Conservation (phyloP, 768 basidiomycete genomes). For the Lactifluus rugatus region DNA sequence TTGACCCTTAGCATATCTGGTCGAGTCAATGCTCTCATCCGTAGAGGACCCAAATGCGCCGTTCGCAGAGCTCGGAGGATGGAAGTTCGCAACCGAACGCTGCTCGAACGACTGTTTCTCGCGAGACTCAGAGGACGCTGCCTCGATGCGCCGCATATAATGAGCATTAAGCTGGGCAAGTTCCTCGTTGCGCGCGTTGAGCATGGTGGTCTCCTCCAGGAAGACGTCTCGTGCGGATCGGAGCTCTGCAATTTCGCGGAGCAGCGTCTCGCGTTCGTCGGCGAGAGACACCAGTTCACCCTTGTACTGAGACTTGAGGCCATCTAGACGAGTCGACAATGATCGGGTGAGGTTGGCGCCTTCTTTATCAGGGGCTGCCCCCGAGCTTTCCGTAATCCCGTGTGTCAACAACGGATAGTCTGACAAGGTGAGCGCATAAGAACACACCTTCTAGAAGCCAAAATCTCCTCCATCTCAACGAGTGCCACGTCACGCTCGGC, state of each 20-base stretch:
- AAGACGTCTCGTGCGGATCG: constrained; percentile 77
- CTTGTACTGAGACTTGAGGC: constrained; percentile 78
- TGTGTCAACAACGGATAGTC: background rate
- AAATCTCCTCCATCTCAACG: constrained; percentile 89
- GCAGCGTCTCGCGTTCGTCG: constrained; percentile 67
- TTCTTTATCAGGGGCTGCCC: constrained; percentile 15
- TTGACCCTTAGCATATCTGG: constrained; percentile 32
- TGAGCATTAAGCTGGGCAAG: constrained; percentile 80
- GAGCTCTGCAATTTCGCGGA: constrained; percentile 78
- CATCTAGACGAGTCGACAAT: constrained; percentile 77
- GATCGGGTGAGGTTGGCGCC: constrained; percentile 41
- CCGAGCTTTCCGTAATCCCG: constrained; percentile 17
- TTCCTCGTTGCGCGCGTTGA: constrained; percentile 89
- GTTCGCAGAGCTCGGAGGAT: constrained; percentile 7
- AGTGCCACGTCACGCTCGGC: constrained; percentile 87
- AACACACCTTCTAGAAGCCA: constrained; percentile 59
- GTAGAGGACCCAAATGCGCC: constrained; percentile 22
- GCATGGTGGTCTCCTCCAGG: constrained; percentile 83
- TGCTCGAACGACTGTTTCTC: constrained; percentile 13
- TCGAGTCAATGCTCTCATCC: constrained; percentile 39
- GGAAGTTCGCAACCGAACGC: background rate
- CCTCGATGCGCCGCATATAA: constrained; percentile 70
- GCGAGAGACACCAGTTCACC: constrained; percentile 79
- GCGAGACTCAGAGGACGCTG: constrained; percentile 8
- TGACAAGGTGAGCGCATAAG: background rate